phyloP scores from a whole-genome alignment of 768 basidiomycete genomes.

The Lactarius hatsudake region DNA sequence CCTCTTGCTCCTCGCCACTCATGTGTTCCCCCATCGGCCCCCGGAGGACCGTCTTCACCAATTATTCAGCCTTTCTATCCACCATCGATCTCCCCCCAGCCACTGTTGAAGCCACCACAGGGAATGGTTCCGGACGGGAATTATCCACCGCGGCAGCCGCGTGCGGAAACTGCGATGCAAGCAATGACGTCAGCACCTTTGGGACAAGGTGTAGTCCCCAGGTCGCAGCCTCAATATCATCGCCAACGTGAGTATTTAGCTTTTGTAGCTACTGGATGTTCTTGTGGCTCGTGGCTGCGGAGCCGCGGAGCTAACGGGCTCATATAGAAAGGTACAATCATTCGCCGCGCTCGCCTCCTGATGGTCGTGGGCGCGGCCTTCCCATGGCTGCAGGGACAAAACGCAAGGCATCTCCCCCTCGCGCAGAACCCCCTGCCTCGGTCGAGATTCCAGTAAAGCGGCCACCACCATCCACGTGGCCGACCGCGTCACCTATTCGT shows the following conservation, averaged over 20 bases:
- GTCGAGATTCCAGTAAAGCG: constrained; percentile 29
- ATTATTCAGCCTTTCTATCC: constrained; percentile 3
- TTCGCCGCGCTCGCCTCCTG: background rate
- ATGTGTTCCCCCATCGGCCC: background rate
- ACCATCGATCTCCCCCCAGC: constrained; percentile 2
- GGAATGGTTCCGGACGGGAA: constrained; percentile 1
- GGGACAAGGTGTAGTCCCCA: constrained; percentile 2
- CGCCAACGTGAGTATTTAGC: constrained; percentile 17
- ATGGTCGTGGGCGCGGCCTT: constrained; percentile 11
- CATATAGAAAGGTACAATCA: constrained; percentile 8
- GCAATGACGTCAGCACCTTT: background rate
- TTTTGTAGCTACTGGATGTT: background rate
- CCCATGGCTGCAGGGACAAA: constrained; percentile 18
- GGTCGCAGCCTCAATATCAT: constrained; percentile 7
- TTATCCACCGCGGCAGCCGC: constrained; percentile 20
- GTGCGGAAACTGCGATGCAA: constrained; percentile 10
- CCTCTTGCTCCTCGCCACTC: constrained; percentile 17
- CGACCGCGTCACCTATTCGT: constrained; percentile 41
- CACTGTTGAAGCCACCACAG: constrained; percentile 1
- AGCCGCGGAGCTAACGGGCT: constrained; percentile 5
- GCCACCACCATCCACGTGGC: constrained; percentile 46
- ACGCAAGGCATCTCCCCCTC: constrained; percentile 25
- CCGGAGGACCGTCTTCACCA: constrained; percentile 10
- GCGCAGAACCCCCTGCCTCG: constrained; percentile 1
- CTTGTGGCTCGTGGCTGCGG: background rate